A percentile compares a stretch with the other conserved stretches of the same genome.
Conservation (phyloP, 2,329 filamentous ascomycete species). For the Hypoxylon sp. region DNA sequence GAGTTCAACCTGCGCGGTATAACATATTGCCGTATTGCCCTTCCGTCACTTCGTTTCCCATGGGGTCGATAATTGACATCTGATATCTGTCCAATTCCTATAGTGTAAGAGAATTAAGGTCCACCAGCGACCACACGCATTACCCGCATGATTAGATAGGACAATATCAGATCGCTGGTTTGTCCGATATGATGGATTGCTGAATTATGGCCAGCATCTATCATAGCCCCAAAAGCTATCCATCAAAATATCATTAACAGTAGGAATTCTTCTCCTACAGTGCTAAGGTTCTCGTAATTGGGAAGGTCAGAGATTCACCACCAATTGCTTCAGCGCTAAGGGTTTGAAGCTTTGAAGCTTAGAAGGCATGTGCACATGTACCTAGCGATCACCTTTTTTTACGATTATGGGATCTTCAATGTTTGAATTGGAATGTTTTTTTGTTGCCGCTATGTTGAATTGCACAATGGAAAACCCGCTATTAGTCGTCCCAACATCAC, state of each 20-base stretch:
- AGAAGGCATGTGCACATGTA: no score
- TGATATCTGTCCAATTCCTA: neutral
- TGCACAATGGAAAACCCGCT: no score
- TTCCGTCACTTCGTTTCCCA: slow-evolving; percentile 13
- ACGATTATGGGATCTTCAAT: no score
- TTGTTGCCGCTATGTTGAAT: no score
- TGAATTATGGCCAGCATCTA: neutral
- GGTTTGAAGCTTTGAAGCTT: neutral
- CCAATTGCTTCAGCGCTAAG: neutral
- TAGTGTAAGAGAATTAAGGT: neutral
- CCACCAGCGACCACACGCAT: neutral
- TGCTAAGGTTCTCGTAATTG: neutral
- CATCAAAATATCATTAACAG: neutral
- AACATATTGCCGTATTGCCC: slow-evolving; percentile 22
- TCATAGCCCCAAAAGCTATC: neutral
- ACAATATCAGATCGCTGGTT: neutral
- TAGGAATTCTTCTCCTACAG: no score
- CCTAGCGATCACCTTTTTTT: no score
- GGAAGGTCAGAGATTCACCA: neutral
- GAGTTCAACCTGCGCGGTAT: slow-evolving; percentile 18
- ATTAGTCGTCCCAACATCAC: no score
- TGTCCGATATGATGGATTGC: neutral
- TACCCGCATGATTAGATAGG: neutral
- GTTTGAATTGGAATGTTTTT: no score
- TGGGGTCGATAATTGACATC: slow-evolving; percentile 9